Percentiles rank a stretch among this genome's conserved stretches.
These are phyloP conservation scores for Onygenales sp. DNA, from an alignment of 2,329 filamentous ascomycete genomes.

Conservation along the genomic window DNA sequence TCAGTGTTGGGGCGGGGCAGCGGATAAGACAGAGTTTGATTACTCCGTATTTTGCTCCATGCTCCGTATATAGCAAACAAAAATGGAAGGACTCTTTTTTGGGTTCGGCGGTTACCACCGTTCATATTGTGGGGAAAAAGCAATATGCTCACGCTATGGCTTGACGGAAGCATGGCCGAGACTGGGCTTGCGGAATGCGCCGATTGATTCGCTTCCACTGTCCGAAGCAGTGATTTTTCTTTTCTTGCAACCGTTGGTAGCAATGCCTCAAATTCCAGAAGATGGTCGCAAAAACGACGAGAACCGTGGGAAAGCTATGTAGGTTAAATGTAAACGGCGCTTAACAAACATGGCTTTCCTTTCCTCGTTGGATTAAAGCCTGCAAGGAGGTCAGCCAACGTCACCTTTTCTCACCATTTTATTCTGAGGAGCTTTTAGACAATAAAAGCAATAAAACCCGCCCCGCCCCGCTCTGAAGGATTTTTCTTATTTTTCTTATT, in stretches of 20 bases:
- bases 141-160: neutral
- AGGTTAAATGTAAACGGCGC: neutral
- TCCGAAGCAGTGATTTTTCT: neutral
- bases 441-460: neutral
- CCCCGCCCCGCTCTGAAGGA: neutral
- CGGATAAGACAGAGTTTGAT: too few relatives aligned
- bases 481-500: neutral
- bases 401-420: neutral
- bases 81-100: neutral
- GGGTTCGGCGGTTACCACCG: neutral
- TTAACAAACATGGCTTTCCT: neutral
- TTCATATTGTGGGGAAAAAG: neutral
- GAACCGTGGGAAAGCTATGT: neutral
- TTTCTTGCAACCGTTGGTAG: neutral
- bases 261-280: neutral
- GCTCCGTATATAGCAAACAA: neutral
- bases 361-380: neutral
- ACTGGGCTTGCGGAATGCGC: neutral
- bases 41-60: neutral
- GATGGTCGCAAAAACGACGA: neutral
- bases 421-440: neutral
- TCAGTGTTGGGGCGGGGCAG: neutral
- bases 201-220: neutral
- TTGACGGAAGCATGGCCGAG: neutral
- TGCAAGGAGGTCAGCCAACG: neutral